phyloP scores from a whole-genome alignment of 768 basidiomycete species.

The Imleria badia region DNA sequence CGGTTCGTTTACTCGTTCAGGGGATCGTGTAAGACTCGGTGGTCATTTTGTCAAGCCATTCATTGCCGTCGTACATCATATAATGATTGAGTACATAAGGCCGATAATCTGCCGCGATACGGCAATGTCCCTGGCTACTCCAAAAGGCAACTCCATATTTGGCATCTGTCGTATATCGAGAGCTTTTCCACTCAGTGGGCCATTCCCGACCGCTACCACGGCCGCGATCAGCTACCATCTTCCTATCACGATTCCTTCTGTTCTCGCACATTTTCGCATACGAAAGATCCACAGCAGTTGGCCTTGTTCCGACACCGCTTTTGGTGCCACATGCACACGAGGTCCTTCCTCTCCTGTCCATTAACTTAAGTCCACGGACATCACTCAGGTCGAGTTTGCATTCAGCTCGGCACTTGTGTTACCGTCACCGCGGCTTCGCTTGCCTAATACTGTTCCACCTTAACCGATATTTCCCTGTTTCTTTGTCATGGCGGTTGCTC shows the following conservation, averaged over 20 bases:
- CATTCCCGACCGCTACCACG: slow-evolving; percentile 1
- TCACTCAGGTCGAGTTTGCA: slow-evolving; percentile 29
- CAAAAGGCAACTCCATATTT: slow-evolving; percentile 28
- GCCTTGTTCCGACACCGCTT: slow-evolving; percentile 30
- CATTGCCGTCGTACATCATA: slow-evolving; percentile 11
- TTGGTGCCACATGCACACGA: slow-evolving; percentile 36
- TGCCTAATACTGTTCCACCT: slow-evolving; percentile 27
- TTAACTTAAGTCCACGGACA: slow-evolving; percentile 43
- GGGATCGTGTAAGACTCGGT: background rate
- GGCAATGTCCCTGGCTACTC: slow-evolving; percentile 24
- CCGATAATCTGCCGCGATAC: slow-evolving; percentile 30
- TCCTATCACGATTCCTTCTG: slow-evolving; percentile 2
- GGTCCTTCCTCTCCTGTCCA: slow-evolving; percentile 35
- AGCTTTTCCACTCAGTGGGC: background rate
- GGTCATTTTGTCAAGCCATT: background rate
- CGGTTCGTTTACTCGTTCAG: background rate
- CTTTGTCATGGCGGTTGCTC: slow-evolving; percentile 31
- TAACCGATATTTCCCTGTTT: slow-evolving; percentile 34
- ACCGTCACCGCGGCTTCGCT: slow-evolving; percentile 40
- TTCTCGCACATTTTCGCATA: slow-evolving; percentile 12
- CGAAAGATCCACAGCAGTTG: slow-evolving; percentile 21
- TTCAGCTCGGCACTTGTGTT: slow-evolving; percentile 34
- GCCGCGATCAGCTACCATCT: slow-evolving; percentile 16
- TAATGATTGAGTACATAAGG: slow-evolving; percentile 25
- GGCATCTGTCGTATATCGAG: slow-evolving; percentile 16